Percentiles rank a stretch among this genome's conserved stretches.
Evolutionary conservation across 768 basidiomycete genomes (phyloP).

Genomic region (Kwoniella sp.): DNA sequence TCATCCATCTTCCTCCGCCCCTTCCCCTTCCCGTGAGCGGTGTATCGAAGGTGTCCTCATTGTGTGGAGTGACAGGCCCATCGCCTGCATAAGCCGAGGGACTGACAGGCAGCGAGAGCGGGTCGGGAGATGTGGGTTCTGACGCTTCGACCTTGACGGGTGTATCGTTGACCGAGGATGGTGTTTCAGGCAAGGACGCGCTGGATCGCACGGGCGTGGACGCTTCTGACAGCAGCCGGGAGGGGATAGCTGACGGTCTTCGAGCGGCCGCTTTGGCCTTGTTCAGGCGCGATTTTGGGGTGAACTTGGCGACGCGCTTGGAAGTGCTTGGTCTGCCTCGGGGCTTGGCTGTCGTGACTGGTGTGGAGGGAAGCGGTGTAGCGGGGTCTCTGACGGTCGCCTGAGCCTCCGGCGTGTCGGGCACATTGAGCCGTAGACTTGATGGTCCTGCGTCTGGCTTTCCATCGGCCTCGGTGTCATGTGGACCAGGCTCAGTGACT

Average conservation of each 20-base stretch:
- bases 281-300: neutral
- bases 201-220: constrained; percentile 16
- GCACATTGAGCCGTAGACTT: too few species aligned
- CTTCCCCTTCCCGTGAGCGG: constrained; percentile 42
- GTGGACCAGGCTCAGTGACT: too few species aligned
- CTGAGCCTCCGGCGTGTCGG: too few species aligned
- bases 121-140: constrained; percentile 13
- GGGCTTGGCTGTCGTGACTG: neutral
- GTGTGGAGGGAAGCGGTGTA: neutral
- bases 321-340: neutral
- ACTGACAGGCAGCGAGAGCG: constrained; percentile 9
- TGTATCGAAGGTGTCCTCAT: constrained; percentile 4
- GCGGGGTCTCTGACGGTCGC: neutral
- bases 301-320: constrained; percentile 4
- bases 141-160: neutral
- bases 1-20: constrained; percentile 55
- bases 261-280: constrained; percentile 7
- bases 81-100: constrained; percentile 7
- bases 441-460: too few species aligned
- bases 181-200: constrained; percentile 1
- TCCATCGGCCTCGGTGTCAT: too few species aligned
- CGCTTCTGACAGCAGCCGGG: constrained; percentile 19
- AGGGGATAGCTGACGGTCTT: constrained; percentile 25
- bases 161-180: constrained; percentile 4
- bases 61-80: neutral